A percentile compares a stretch with the other conserved stretches of the same genome.
Conservation (phyloP, 441 rosid species). For the Populus hybrid region DNA sequence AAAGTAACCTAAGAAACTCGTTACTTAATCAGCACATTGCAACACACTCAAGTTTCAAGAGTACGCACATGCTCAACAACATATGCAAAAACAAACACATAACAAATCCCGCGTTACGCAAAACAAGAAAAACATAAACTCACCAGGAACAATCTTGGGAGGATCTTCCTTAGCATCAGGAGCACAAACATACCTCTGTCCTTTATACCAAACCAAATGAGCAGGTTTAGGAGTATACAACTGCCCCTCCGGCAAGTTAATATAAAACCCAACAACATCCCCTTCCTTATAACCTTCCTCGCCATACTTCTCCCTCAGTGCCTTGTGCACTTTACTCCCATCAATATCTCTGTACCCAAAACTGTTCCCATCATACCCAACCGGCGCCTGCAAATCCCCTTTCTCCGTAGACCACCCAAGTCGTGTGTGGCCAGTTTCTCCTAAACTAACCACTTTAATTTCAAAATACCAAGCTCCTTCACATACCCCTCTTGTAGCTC, state of each 20-base stretch:
- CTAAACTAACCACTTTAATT: slow-evolving; percentile 66
- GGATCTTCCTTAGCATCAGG: slow-evolving; percentile 86
- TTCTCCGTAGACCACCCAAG: slow-evolving; percentile 94
- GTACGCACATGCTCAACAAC: neutral
- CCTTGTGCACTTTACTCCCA: slow-evolving; percentile 95
- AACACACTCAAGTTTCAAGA: neutral
- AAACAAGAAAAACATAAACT: slow-evolving; percentile 20
- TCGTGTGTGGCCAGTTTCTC: slow-evolving; percentile 88
- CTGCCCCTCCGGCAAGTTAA: slow-evolving; percentile 81
- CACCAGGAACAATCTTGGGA: slow-evolving; percentile 72
- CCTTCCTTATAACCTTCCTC: slow-evolving; percentile 91
- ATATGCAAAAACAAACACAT: neutral
- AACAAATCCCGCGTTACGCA: neutral
- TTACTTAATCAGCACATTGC: neutral
- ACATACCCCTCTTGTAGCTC: slow-evolving; percentile 85
- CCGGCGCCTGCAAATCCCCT: slow-evolving; percentile 95
- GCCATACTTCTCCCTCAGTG: slow-evolving; percentile 80
- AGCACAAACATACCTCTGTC: slow-evolving; percentile 75
- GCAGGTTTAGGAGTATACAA: slow-evolving; percentile 71
- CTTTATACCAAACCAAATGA: slow-evolving; percentile 77
- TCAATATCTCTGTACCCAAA: slow-evolving; percentile 90
- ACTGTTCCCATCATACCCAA: slow-evolving; percentile 89
- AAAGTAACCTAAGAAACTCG: neutral
- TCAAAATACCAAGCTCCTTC: slow-evolving; percentile 98
- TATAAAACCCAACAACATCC: slow-evolving; percentile 87